These are phyloP conservation scores for Cryptococcus maquisensis DNA, from an alignment of 1,284 basidiomycete genomes.

Conservation along the genomic window DNA sequence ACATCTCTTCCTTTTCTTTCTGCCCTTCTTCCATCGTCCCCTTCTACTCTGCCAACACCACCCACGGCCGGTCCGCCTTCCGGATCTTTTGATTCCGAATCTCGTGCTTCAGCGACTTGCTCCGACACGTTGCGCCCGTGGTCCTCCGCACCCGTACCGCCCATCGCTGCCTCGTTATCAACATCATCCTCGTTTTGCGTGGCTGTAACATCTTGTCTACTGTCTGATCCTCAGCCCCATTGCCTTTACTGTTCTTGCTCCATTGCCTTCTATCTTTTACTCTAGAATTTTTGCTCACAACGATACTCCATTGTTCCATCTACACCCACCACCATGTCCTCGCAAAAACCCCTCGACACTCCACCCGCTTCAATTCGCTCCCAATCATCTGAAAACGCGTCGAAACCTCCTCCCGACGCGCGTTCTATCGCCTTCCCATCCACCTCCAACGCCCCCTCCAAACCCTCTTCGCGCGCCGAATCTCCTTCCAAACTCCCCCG, in stretches of 20 bases:
- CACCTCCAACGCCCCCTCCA: conserved; percentile 6
- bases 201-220: neutral
- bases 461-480: conserved; percentile 1
- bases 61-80: neutral
- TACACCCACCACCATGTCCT: neutral
- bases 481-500: conserved; percentile 11
- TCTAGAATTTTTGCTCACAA: neutral
- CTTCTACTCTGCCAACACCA: neutral
- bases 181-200: neutral
- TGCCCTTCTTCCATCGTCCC: neutral
- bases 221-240: neutral
- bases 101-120: conserved; percentile 7
- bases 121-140: conserved; percentile 3
- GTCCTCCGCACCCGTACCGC: conserved; percentile 1
- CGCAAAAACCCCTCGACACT: conserved; percentile 18
- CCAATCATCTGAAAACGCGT: neutral
- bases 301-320: conserved; percentile 11
- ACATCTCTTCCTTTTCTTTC: neutral
- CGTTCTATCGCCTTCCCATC: neutral
- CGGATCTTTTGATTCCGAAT: neutral
- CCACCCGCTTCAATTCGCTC: conserved; percentile 20
- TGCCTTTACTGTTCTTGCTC: neutral
- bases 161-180: neutral
- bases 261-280: neutral
- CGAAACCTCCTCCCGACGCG: neutral